Evolutionary conservation across 495 filamentous ascomycete genomes (phyloP).

Genomic region (Neurospora sp.): DNA sequence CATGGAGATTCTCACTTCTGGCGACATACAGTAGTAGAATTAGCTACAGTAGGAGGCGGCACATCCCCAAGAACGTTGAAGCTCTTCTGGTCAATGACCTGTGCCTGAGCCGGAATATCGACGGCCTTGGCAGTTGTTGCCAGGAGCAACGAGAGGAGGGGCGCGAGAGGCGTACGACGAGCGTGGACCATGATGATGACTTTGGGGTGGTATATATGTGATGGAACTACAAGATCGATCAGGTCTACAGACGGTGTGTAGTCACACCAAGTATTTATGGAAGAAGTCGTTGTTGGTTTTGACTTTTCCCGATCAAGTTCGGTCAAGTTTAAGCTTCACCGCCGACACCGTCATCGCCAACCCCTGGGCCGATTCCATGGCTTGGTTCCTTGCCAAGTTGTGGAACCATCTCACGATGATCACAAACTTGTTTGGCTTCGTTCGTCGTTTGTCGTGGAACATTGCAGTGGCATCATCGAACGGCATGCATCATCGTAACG

Average conservation of each 20-base stretch:
- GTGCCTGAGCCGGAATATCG: conserved; percentile 28
- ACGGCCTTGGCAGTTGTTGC: not conserved
- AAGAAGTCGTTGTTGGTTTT: not conserved
- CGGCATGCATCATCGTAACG: too few species aligned
- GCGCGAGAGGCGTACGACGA: not conserved
- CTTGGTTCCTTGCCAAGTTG: not conserved
- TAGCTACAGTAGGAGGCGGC: conserved; percentile 15
- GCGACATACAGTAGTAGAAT: conserved; percentile 16
- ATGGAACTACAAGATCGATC: not conserved
- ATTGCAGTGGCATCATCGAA: too few species aligned
- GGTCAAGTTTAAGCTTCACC: not conserved
- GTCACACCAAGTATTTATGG: not conserved
- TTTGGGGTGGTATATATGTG: not conserved
- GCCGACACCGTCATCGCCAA: not conserved
- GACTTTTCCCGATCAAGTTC: not conserved
- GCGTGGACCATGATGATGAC: not conserved
- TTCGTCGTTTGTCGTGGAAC: not conserved
- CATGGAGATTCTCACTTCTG: not conserved
- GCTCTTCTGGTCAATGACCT: conserved; percentile 32
- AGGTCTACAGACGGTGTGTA: not conserved
- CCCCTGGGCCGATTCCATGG: not conserved
- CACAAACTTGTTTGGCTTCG: not conserved
- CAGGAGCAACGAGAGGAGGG: not conserved
- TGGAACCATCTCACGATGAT: not conserved
- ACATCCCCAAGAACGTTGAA: conserved; percentile 29